These are phyloP conservation scores for Cercospora janseana DNA, from an alignment of 2,329 filamentous ascomycete species.

Conservation along the genomic window DNA sequence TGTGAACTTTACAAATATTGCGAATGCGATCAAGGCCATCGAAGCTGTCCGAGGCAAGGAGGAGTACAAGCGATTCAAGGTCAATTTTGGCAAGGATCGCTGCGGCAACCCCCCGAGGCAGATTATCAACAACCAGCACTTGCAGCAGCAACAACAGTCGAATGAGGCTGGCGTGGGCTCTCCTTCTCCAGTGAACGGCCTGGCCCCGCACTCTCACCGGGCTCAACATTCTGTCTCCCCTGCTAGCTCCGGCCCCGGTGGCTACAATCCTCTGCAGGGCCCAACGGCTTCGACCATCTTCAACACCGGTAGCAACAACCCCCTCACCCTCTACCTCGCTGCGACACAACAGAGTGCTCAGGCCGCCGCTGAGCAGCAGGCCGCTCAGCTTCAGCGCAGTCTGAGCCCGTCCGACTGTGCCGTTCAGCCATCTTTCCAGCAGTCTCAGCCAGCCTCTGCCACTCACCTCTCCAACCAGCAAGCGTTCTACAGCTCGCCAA, in stretches of 20 bases:
- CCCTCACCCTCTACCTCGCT: conserved; percentile 83
- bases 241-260: conserved; percentile 57
- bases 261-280: conserved; percentile 59
- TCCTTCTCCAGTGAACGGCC: conserved; percentile 57
- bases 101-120: conserved; percentile 96
- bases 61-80: conserved; percentile 97
- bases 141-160: conserved; percentile 60
- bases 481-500: conserved; percentile 69
- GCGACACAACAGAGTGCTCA: conserved; percentile 65
- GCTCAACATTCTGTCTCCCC: conserved; percentile 61
- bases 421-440: conserved; percentile 40
- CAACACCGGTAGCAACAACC: conserved; percentile 78
- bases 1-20: conserved; percentile 99
- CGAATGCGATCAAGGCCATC: conserved; percentile 98
- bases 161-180: conserved; percentile 55
- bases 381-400: conserved; percentile 43
- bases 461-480: conserved; percentile 66
- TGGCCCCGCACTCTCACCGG: conserved; percentile 49
- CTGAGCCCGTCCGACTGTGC: conserved; percentile 57
- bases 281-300: conserved; percentile 71
- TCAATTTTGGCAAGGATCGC: conserved; percentile 98
- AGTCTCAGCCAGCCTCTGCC: conserved; percentile 43
- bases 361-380: conserved; percentile 36
- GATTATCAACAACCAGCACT: conserved; percentile 58
- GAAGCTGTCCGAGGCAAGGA: conserved; percentile 92